These are phyloP conservation scores for Meyerozyma carpophila DNA, from an alignment of 1,139 yeast genomes.

Conservation along the genomic window DNA sequence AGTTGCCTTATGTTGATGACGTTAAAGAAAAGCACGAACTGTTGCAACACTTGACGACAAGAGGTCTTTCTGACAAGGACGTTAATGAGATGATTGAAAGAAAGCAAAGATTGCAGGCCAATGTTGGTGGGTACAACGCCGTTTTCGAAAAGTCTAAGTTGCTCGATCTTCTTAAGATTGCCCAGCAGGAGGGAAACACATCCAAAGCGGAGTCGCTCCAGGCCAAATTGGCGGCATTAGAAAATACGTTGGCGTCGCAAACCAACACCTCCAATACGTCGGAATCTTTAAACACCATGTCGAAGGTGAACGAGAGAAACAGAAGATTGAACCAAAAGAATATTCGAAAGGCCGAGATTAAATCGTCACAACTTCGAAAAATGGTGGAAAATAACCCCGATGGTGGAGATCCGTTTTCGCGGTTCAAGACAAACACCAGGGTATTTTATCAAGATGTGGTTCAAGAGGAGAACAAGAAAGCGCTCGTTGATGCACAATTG, in stretches of 20 bases:
- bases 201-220: conserved; percentile 50
- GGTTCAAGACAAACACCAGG: conserved; percentile 81
- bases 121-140: conserved; percentile 57
- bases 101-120: conserved; percentile 59
- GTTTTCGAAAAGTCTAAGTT: conserved; percentile 72
- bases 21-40: conserved; percentile 63
- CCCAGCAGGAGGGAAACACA: conserved; percentile 58
- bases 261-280: conserved; percentile 17
- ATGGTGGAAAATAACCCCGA: conserved; percentile 34
- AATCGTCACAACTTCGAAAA: conserved; percentile 54
- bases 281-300: conserved; percentile 35
- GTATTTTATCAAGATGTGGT: conserved; percentile 62
- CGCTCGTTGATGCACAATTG: conserved; percentile 33
- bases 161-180: conserved; percentile 71
- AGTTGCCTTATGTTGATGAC: conserved; percentile 60
- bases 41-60: conserved; percentile 55
- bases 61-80: conserved; percentile 67
- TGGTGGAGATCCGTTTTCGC: conserved; percentile 80
- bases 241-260: conserved; percentile 23
- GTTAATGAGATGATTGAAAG: conserved; percentile 71
- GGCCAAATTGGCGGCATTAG: conserved; percentile 35
- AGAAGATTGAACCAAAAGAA: conserved; percentile 73
- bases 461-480: conserved; percentile 41
- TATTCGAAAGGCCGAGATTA: conserved; percentile 75
- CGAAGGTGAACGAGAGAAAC: conserved; percentile 74